phyloP scores from a whole-genome alignment of 148 eudicot species.

The Silene conica region DNA sequence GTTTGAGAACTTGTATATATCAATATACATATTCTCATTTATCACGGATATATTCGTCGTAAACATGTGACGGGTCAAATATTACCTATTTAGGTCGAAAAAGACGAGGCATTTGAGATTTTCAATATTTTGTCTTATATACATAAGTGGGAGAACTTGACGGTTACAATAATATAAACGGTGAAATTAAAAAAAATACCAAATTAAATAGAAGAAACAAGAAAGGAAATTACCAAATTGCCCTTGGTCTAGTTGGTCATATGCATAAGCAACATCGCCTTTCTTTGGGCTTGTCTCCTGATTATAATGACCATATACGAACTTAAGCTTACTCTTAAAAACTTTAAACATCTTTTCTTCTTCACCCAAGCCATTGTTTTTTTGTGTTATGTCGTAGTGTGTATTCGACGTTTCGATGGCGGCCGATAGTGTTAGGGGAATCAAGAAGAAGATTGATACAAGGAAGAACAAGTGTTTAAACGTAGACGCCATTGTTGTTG shows the following conservation, averaged over 20 bases:
- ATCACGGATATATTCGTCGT: too few species aligned
- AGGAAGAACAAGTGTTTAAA: not conserved
- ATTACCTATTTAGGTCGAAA: too few species aligned
- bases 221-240: not conserved
- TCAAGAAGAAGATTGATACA: not conserved
- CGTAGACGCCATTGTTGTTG: constrained; percentile 2
- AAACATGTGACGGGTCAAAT: too few species aligned
- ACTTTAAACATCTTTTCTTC: constrained; percentile 61
- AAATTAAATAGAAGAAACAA: too few species aligned
- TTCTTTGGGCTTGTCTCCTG: constrained; percentile 30
- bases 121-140: too few species aligned
- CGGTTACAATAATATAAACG: too few species aligned
- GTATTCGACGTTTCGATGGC: not conserved
- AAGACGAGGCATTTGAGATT: too few species aligned
- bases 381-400: constrained; percentile 22
- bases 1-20: too few species aligned
- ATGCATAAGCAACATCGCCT: constrained; percentile 60
- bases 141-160: too few species aligned
- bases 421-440: not conserved
- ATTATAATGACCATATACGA: constrained; percentile 45
- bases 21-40: too few species aligned
- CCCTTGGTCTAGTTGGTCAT: not conserved
- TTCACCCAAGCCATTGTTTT: constrained; percentile 49
- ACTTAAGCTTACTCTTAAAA: constrained; percentile 61
- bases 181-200: too few species aligned